phyloP scores from a whole-genome alignment of 371 early-diverging fungal species.

The Mycotypha africana region DNA sequence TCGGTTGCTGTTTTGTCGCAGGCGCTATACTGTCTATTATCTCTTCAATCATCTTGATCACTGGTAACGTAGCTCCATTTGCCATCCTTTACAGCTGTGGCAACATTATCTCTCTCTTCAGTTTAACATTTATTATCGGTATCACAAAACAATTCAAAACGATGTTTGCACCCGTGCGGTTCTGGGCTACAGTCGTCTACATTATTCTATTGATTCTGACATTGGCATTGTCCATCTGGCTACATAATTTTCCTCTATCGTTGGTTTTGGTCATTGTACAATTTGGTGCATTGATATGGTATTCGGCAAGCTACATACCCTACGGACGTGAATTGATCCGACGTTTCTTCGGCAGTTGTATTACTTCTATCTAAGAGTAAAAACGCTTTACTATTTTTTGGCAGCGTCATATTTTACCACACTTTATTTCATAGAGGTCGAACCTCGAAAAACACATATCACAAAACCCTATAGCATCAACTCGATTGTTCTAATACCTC shows the following conservation, averaged over 20 bases:
- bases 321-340: conserved; percentile 47
- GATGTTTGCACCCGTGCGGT: conserved; percentile 63
- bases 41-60: conserved; percentile 64
- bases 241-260: conserved; percentile 53
- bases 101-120: conserved; percentile 81
- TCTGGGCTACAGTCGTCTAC: conserved; percentile 24
- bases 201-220: conserved; percentile 29
- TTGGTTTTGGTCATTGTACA: conserved; percentile 76
- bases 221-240: conserved; percentile 24
- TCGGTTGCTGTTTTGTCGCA: conserved; percentile 50
- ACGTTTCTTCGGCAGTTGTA: conserved; percentile 39
- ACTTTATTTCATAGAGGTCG: too few relatives aligned
- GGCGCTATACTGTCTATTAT: conserved; percentile 76
- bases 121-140: conserved; percentile 86
- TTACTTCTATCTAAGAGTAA: conserved; percentile 49
- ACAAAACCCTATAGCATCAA: too few relatives aligned
- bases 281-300: conserved; percentile 85
- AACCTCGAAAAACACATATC: too few relatives aligned
- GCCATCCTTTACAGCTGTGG: conserved; percentile 89
- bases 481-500: too few relatives aligned
- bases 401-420: too few relatives aligned
- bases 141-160: conserved; percentile 81
- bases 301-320: conserved; percentile 60
- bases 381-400: too few relatives aligned
- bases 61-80: conserved; percentile 61